Conservation (phyloP, 345 rosid species). For the Excoecaria agallocha region DNA sequence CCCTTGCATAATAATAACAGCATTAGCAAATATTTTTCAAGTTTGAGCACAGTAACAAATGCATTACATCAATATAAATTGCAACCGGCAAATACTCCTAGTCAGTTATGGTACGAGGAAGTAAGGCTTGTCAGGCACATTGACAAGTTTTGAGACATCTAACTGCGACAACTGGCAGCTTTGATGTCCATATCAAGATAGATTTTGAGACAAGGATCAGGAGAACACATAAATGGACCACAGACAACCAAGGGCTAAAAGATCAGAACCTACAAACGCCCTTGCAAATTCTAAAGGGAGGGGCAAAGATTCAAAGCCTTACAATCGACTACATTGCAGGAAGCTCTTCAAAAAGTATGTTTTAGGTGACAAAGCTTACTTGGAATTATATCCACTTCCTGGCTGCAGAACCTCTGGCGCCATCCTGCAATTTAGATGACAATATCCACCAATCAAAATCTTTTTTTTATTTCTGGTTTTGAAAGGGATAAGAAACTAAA, state of each 20-base stretch:
- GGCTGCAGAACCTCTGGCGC: slow-evolving; percentile 99
- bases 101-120: background rate
- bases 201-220: background rate
- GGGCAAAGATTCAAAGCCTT: background rate
- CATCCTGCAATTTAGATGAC: slow-evolving; percentile 66
- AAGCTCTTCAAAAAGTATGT: background rate
- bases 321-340: background rate
- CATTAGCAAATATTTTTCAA: background rate
- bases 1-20: background rate
- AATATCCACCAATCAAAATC: background rate
- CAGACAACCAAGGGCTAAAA: background rate
- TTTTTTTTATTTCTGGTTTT: background rate
- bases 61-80: background rate
- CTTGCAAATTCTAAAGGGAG: background rate
- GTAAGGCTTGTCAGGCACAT: background rate
- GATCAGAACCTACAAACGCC: background rate
- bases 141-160: background rate
- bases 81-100: background rate
- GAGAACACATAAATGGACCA: background rate
- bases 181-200: background rate
- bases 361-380: slow-evolving; percentile 49
- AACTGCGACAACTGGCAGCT: background rate
- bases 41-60: background rate
- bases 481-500: background rate
- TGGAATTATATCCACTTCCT: slow-evolving; percentile 94